These are phyloP conservation scores for Ophiostoma montium DNA, from an alignment of 2,329 filamentous ascomycete genomes.

Conservation along the genomic window DNA sequence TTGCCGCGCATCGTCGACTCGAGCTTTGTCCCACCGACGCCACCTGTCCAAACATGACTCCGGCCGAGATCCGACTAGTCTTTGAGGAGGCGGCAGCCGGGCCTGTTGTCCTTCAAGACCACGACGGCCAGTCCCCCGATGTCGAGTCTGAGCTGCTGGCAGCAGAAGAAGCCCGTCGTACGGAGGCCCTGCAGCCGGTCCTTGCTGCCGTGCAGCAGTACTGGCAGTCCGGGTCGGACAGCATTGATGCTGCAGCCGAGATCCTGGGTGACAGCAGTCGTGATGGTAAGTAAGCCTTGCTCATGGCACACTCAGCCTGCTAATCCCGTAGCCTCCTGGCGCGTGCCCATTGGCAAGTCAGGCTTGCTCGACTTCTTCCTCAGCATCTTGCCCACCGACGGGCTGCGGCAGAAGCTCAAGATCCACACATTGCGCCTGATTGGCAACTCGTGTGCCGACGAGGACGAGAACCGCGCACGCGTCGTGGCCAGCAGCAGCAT, in stretches of 20 bases:
- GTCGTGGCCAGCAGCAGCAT: slow-evolving; percentile 37
- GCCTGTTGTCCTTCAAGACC: not conserved
- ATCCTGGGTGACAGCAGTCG: slow-evolving; percentile 41
- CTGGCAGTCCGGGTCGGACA: slow-evolving; percentile 24
- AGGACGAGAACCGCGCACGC: slow-evolving; percentile 44
- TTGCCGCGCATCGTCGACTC: no score
- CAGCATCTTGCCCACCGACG: slow-evolving; percentile 26
- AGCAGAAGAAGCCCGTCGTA: slow-evolving; percentile 13
- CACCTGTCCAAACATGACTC: not conserved
- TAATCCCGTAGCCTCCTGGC: slow-evolving; percentile 34
- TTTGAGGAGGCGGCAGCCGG: not conserved
- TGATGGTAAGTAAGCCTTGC: slow-evolving; percentile 36
- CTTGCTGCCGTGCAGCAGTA: slow-evolving; percentile 26
- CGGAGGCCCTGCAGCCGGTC: slow-evolving; percentile 22
- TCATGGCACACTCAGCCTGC: not conserved
- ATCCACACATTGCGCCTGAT: slow-evolving; percentile 42
- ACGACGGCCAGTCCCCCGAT: not conserved
- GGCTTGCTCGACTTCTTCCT: slow-evolving; percentile 44
- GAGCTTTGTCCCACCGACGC: no score
- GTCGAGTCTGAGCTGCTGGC: not conserved
- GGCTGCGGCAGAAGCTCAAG: slow-evolving; percentile 25
- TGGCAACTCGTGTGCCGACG: slow-evolving; percentile 50
- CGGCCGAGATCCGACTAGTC: not conserved
- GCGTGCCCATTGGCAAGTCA: slow-evolving; percentile 41
- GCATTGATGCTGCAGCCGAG: slow-evolving; percentile 32